A percentile compares a stretch with the other conserved stretches of the same genome.
Evolutionary conservation across 371 early-diverging fungal species (phyloP).

Genomic region (Rhizomucor pusillus): DNA sequence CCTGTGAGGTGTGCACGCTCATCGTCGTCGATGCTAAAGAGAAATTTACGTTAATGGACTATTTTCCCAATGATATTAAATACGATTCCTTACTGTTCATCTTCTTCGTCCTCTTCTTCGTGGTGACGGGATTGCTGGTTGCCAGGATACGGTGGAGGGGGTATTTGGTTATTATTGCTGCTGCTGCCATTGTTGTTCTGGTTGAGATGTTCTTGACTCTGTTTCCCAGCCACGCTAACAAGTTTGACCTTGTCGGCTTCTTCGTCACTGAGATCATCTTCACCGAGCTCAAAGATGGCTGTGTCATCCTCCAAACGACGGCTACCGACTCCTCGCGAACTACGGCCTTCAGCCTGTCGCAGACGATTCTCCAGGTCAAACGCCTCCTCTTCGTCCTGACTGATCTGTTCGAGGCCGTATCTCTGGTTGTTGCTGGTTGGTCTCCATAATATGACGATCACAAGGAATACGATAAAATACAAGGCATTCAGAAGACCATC

Average conservation of each 20-base stretch:
- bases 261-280: slow-evolving; percentile 57
- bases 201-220: slow-evolving; percentile 1
- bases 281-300: slow-evolving; percentile 68
- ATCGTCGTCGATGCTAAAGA: slow-evolving; percentile 30
- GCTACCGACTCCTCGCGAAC: slow-evolving; percentile 29
- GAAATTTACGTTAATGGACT: no score
- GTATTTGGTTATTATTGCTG: not conserved
- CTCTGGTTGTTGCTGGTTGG: slow-evolving; percentile 92
- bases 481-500: slow-evolving; percentile 86
- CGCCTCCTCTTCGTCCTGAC: slow-evolving; percentile 59
- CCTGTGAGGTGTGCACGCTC: slow-evolving; percentile 38
- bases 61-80: no score
- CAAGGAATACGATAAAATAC: slow-evolving; percentile 77
- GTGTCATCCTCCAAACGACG: slow-evolving; percentile 41
- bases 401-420: slow-evolving; percentile 58
- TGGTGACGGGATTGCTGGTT: slow-evolving; percentile 28
- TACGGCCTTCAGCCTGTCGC: slow-evolving; percentile 49
- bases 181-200: slow-evolving; percentile 6
- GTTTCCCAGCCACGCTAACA: slow-evolving; percentile 18
- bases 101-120: slow-evolving; percentile 26
- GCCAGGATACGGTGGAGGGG: slow-evolving; percentile 1
- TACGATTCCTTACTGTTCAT: slow-evolving; percentile 30
- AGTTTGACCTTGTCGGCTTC: slow-evolving; percentile 28
- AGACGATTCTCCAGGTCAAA: slow-evolving; percentile 56
- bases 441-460: slow-evolving; percentile 86